phyloP scores from a whole-genome alignment of 495 filamentous ascomycete genomes.

The Opeltia flavorubescens region DNA sequence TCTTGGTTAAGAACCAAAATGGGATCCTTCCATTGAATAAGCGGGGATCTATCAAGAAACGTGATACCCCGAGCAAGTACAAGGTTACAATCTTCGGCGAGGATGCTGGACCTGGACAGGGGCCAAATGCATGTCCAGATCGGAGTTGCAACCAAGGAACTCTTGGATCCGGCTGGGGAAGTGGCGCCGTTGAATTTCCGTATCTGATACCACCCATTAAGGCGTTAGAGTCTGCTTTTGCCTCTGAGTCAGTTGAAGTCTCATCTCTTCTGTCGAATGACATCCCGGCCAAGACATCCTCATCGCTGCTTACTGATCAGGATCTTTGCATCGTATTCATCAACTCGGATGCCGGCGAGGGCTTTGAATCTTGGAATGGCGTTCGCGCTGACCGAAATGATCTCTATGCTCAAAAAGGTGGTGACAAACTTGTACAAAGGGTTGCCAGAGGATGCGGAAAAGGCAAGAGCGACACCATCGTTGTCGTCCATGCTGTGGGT shows the following conservation, averaged over 20 bases:
- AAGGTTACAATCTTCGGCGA: slow-evolving; percentile 73
- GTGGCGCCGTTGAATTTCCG: slow-evolving; percentile 75
- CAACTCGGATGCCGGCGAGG: slow-evolving; percentile 50
- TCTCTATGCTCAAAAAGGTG: slow-evolving; percentile 61
- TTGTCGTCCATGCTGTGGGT: slow-evolving; percentile 84
- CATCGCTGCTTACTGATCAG: slow-evolving; percentile 30
- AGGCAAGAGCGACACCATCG: slow-evolving; percentile 56
- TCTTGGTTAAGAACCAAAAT: slow-evolving; percentile 68
- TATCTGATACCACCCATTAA: slow-evolving; percentile 61
- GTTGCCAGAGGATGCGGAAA: slow-evolving; percentile 59
- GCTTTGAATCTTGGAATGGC: slow-evolving; percentile 45
- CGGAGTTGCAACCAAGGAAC: slow-evolving; percentile 74
- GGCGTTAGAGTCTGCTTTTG: slow-evolving; percentile 48
- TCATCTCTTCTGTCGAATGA: slow-evolving; percentile 47
- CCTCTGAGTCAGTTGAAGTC: slow-evolving; percentile 42
- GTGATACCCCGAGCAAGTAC: slow-evolving; percentile 25
- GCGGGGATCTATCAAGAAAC: slow-evolving; percentile 26
- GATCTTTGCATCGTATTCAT: slow-evolving; percentile 56
- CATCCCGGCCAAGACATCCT: slow-evolving; percentile 23
- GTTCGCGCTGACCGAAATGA: slow-evolving; percentile 75
- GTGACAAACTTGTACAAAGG: slow-evolving; percentile 54
- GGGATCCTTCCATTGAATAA: slow-evolving; percentile 49
- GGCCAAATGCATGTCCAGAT: slow-evolving; percentile 65
- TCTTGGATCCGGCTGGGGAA: slow-evolving; percentile 78
- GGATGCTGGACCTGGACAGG: slow-evolving; percentile 54